Conservation (phyloP, 768 basidiomycete species). For the Chalciporus sphaerocephalus region DNA sequence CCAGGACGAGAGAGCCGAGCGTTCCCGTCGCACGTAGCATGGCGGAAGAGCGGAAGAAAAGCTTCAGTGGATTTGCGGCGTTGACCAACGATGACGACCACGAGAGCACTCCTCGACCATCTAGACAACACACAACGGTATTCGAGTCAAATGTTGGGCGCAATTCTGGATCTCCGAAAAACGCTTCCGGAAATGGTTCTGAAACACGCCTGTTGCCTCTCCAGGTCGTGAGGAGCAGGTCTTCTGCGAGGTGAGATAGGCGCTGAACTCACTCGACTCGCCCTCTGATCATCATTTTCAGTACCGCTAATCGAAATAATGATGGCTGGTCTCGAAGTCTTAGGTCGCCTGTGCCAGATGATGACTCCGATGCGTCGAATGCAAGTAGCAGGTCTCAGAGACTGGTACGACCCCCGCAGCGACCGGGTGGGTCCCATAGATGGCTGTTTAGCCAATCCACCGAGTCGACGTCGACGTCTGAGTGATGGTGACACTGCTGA, state of each 20-base stretch:
- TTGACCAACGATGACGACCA: constrained; percentile 9
- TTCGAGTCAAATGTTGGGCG: background rate
- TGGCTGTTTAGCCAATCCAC: constrained; percentile 19
- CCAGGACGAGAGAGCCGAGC: background rate
- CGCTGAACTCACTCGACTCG: background rate
- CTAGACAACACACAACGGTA: background rate
- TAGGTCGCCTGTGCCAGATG: constrained; percentile 1
- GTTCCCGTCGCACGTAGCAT: background rate
- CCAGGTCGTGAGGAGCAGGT: constrained; percentile 14
- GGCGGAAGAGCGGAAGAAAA: background rate
- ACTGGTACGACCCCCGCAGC: constrained; percentile 3
- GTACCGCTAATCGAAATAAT: background rate
- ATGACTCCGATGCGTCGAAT: constrained; percentile 22
- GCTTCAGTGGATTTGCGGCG: background rate
- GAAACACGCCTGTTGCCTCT: constrained; percentile 11
- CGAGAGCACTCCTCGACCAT: constrained; percentile 26
- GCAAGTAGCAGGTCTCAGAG: constrained; percentile 8
- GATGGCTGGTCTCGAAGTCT: constrained; percentile 14
- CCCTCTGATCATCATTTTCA: background rate
- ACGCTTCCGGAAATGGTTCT: background rate
- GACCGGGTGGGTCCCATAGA: background rate
- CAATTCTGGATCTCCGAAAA: background rate
- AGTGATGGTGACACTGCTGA: constrained; percentile 3
- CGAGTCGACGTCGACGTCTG: constrained; percentile 6
- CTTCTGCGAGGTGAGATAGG: constrained; percentile 12